Conservation (phyloP, 169 alveolate genomes). For the Besnoitia besnoiti region DNA sequence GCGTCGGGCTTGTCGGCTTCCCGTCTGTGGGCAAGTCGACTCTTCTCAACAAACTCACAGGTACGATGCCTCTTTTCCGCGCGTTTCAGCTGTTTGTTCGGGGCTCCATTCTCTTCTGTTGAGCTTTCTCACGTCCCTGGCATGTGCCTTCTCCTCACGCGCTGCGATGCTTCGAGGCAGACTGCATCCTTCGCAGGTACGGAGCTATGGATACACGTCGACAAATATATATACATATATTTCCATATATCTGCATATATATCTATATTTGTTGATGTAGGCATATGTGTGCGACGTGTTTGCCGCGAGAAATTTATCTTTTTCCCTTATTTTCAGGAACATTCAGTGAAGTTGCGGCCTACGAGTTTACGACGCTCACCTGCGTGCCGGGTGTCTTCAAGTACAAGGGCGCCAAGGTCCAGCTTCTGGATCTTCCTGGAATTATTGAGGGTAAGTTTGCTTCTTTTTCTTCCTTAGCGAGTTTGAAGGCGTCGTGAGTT, state of each 20-base stretch:
- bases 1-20: conserved; percentile 98
- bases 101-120: background rate
- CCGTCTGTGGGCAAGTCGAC: conserved; percentile 99
- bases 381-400: conserved; percentile 97
- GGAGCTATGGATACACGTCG: too few relatives aligned
- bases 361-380: conserved; percentile 99
- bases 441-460: conserved; percentile 83
- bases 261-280: too few relatives aligned
- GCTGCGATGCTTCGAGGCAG: too few relatives aligned
- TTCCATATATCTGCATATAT: too few relatives aligned
- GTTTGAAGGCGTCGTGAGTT: too few relatives aligned
- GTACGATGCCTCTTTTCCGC: background rate
- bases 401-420: conserved; percentile 93
- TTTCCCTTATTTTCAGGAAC: conserved; percentile 79
- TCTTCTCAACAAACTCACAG: conserved; percentile 94
- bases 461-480: too few relatives aligned
- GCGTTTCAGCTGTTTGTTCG: background rate
- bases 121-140: background rate
- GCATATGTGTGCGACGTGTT: background rate
- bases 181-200: too few relatives aligned
- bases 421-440: conserved; percentile 97
- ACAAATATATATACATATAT: too few relatives aligned
- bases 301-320: background rate
- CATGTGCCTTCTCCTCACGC: too few relatives aligned
- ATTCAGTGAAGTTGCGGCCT: conserved; percentile 97